Conservation (phyloP, 2,329 filamentous ascomycete genomes). For the Xylariaceae sp. region DNA sequence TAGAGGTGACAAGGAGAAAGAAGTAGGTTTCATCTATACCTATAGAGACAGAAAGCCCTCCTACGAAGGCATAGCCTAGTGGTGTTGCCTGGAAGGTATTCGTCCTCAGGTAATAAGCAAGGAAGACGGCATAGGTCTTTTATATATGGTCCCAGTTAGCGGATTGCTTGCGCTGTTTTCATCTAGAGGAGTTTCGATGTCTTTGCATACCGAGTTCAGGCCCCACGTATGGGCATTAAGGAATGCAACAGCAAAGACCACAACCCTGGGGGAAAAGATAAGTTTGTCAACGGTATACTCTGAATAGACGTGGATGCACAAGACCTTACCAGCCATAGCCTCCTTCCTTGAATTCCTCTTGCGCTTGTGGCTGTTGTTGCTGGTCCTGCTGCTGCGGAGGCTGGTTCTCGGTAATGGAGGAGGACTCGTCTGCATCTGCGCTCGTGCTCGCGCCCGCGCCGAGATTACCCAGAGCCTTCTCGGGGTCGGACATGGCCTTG, state of each 20-base stretch:
- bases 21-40: conserved; percentile 41
- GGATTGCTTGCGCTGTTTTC: conserved; percentile 6
- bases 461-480: conserved; percentile 10
- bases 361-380: conserved; percentile 56
- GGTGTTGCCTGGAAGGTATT: conserved; percentile 67
- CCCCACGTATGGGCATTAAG: conserved; percentile 79
- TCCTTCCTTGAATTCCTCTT: conserved; percentile 54
- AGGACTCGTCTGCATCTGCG: neutral
- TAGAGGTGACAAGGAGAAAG: conserved; percentile 16
- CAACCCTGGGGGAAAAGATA: conserved; percentile 29
- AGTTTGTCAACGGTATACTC: neutral
- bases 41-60: conserved; percentile 69
- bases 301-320: neutral
- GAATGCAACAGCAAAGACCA: conserved; percentile 59
- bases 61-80: conserved; percentile 79
- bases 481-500: conserved; percentile 13
- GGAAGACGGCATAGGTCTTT: conserved; percentile 62
- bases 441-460: too few relatives aligned
- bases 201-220: conserved; percentile 64
- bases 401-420: neutral
- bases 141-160: conserved; percentile 19
- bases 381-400: conserved; percentile 1
- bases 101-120: conserved; percentile 62
- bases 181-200: neutral
- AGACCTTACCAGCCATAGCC: conserved; percentile 63